phyloP scores from a whole-genome alignment of 495 filamentous ascomycete genomes.

The Amniculicola lignicola region DNA sequence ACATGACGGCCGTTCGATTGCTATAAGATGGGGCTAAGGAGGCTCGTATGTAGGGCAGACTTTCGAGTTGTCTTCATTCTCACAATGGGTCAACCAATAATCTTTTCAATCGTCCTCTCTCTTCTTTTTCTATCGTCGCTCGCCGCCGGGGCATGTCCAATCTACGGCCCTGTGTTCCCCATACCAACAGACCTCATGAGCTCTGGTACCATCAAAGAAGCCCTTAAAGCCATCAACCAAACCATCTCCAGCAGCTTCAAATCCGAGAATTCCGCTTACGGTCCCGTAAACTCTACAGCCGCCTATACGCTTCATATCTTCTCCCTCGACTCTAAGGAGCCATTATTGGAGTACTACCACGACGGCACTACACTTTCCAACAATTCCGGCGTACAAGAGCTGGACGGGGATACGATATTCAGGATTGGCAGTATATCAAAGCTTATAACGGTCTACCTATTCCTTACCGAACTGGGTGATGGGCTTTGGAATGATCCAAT shows the following conservation, averaged over 20 bases:
- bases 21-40: too few relatives aligned
- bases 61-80: too few relatives aligned
- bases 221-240: constrained; percentile 2
- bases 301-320: constrained; percentile 17
- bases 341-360: constrained; percentile 37
- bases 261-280: background rate
- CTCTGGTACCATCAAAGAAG: background rate
- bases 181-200: constrained; percentile 1
- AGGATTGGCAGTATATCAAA: constrained; percentile 53
- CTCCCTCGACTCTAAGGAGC: constrained; percentile 5
- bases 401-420: constrained; percentile 48
- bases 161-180: constrained; percentile 5
- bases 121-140: too few relatives aligned
- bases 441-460: constrained; percentile 47
- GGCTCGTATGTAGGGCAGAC: too few relatives aligned
- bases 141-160: background rate
- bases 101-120: too few relatives aligned
- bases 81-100: too few relatives aligned
- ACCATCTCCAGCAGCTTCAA: background rate
- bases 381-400: constrained; percentile 37
- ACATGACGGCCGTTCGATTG: too few relatives aligned
- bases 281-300: background rate
- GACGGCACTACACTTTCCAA: constrained; percentile 18
- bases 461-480: constrained; percentile 47
- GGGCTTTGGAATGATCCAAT: constrained; percentile 45